These are phyloP conservation scores for Primulina eburnea DNA, from an alignment of 257 asterid species.

Conservation along the genomic window DNA sequence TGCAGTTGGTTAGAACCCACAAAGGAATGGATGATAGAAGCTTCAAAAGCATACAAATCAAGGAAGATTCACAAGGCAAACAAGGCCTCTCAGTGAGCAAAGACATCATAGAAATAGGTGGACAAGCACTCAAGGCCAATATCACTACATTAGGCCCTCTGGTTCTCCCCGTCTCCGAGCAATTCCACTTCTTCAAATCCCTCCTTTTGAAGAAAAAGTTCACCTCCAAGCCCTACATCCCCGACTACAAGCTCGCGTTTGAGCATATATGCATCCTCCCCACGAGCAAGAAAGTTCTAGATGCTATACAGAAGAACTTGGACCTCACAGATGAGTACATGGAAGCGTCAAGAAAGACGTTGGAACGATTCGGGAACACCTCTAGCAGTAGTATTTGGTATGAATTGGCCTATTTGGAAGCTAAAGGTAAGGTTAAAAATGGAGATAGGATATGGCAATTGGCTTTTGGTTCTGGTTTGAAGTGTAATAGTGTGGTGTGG, in stretches of 20 bases:
- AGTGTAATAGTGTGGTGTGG: slow-evolving; percentile 78
- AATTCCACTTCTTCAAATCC: slow-evolving; percentile 56
- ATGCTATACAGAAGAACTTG: slow-evolving; percentile 59
- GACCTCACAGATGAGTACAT: slow-evolving; percentile 59
- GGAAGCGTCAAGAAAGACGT: slow-evolving; percentile 73
- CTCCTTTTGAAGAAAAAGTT: slow-evolving; percentile 30
- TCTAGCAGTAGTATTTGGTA: slow-evolving; percentile 84
- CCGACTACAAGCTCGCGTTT: slow-evolving; percentile 57
- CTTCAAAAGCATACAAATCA: slow-evolving; percentile 49
- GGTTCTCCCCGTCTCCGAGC: slow-evolving; percentile 66
- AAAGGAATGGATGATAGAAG: slow-evolving; percentile 52
- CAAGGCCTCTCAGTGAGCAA: slow-evolving; percentile 57
- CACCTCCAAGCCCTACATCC: slow-evolving; percentile 54
- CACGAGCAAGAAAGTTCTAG: slow-evolving; percentile 53
- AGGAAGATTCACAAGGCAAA: slow-evolving; percentile 53
- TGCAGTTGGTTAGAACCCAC: slow-evolving; percentile 64
- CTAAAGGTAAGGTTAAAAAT: slow-evolving; percentile 38
- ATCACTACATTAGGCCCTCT: slow-evolving; percentile 62
- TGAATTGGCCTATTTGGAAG: slow-evolving; percentile 65
- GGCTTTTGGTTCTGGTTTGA: slow-evolving; percentile 70
- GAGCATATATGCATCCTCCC: slow-evolving; percentile 65
- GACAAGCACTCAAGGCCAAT: slow-evolving; percentile 70
- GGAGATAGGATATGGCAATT: slow-evolving; percentile 71
- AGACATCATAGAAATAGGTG: slow-evolving; percentile 54
- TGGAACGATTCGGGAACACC: slow-evolving; percentile 75